These are phyloP conservation scores for Meyerozyma elateridarum DNA, from an alignment of 1,139 yeast species.

Conservation along the genomic window DNA sequence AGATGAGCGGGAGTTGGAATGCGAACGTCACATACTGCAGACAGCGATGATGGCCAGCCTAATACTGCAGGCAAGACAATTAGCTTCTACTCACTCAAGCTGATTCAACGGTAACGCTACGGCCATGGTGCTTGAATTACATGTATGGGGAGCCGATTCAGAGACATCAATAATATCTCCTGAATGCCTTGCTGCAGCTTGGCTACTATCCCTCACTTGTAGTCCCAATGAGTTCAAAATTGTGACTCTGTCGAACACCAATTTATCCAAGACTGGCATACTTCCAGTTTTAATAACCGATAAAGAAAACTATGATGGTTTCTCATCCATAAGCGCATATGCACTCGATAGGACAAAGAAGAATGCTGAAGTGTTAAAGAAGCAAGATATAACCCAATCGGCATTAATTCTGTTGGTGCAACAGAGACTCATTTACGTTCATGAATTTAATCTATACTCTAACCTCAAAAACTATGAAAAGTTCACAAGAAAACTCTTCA, in stretches of 20 bases:
- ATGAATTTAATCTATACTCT: slow-evolving; percentile 59
- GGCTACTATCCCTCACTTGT: slow-evolving; percentile 20
- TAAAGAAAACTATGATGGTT: slow-evolving; percentile 41
- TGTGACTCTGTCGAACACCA: slow-evolving; percentile 56
- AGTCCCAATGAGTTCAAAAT: slow-evolving; percentile 24
- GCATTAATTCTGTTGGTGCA: slow-evolving; percentile 1
- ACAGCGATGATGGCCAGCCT: slow-evolving; percentile 5
- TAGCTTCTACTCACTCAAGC: slow-evolving; percentile 7
- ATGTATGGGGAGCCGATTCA: slow-evolving; percentile 51
- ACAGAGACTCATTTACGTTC: slow-evolving; percentile 24
- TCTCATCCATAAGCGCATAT: slow-evolving; percentile 36
- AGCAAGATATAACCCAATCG: slow-evolving; percentile 1
- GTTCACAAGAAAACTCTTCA: slow-evolving; percentile 58
- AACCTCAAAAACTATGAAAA: slow-evolving; percentile 60
- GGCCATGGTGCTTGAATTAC: slow-evolving; percentile 32
- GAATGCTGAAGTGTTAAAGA: not conserved
- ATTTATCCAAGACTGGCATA: slow-evolving; percentile 44
- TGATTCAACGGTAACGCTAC: slow-evolving; percentile 6
- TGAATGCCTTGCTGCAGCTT: slow-evolving; percentile 33
- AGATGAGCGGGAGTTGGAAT: slow-evolving; percentile 1
- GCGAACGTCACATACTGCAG: slow-evolving; percentile 6
- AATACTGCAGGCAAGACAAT: not conserved
- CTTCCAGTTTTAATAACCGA: slow-evolving; percentile 51
- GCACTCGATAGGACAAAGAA: slow-evolving; percentile 8
- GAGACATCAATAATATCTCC: slow-evolving; percentile 36